Conservation (phyloP, 345 rosid genomes). For the Salix viminalis region DNA sequence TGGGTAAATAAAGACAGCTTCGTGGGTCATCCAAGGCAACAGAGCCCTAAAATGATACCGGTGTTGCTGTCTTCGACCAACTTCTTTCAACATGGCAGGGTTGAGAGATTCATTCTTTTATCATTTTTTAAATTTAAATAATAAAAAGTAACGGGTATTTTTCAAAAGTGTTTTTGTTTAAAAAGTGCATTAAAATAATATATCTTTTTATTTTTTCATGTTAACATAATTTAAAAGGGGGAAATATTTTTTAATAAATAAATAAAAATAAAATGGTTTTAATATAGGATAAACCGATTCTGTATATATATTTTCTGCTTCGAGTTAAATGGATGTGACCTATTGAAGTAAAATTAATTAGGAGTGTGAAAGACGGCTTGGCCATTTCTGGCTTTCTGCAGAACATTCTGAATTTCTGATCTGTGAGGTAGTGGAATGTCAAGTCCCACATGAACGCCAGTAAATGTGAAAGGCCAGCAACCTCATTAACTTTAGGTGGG, state of each 20-base stretch:
- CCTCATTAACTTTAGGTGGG: neutral
- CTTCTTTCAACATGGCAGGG: neutral
- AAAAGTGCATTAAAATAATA: no score
- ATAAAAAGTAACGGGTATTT: neutral
- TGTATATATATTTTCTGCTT: no score
- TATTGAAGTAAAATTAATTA: no score
- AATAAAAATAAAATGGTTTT: no score
- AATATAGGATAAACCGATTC: no score
- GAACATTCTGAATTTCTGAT: neutral
- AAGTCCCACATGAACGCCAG: neutral
- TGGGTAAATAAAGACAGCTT: neutral
- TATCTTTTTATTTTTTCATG: no score
- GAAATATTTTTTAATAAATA: no score
- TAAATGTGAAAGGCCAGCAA: neutral
- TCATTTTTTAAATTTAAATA: neutral
- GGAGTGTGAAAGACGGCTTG: neutral
- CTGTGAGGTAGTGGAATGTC: neutral
- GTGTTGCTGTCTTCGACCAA: neutral
- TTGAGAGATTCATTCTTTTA: neutral
- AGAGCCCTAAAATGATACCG: no score
- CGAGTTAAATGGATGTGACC: neutral
- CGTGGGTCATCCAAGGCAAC: no score
- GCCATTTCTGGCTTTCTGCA: neutral
- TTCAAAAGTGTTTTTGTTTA: no score
- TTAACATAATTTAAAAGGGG: no score